Base-by-base conservation (phyloP, 2,329 filamentous ascomycete species). In the Aspergillus pseudoglaucus region DNA sequence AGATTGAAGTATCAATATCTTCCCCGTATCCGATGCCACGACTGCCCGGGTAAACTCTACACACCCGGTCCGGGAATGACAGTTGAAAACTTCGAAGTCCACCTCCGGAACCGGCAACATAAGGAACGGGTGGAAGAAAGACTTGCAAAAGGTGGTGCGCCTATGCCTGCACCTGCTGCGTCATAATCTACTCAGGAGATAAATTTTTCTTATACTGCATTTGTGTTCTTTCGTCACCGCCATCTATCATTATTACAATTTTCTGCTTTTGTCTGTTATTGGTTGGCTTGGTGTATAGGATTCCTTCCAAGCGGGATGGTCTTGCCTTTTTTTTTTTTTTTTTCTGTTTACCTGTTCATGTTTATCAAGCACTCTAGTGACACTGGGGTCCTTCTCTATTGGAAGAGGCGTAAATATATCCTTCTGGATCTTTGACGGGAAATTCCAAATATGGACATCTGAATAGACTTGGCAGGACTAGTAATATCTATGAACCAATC, bases 41-140 rank as follows among this genome's bases (percentile, higher is more conserved):
- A 98, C 67, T 97, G 93, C 65, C 88, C 89, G 0, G 89, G 88
- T 25, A 97, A 96, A 68, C 75, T 95, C 9, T 98, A 98, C 68
- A 95, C 90, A 0, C 88, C 90, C 0, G 88, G 90, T 0, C 89
- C 90, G 0, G 88, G 85, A 20, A 86, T 80, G 65, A 90, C 89
- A 2, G 87, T 91, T 4, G 84, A 84, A 41, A 95, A 95, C 63
- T 98, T 98, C 54, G 88, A 95, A 69, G 83, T 94, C 1, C 93
- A 98, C 71, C 75, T 97, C 43, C 88, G 85, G 68, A 96, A 95
- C 68, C 81, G 87, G 39, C 75, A 79, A 45, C 93, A 98, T 67
- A 80, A 84, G 59, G 82, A 88, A 56, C 80, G 80, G 58, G 87
- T 90, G 8, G 79, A 84, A 52, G 69, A 71, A 46, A 70, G 76